Base-by-base conservation (phyloP, 495 filamentous ascomycete species). In the Penicillium roqueforti region DNA sequence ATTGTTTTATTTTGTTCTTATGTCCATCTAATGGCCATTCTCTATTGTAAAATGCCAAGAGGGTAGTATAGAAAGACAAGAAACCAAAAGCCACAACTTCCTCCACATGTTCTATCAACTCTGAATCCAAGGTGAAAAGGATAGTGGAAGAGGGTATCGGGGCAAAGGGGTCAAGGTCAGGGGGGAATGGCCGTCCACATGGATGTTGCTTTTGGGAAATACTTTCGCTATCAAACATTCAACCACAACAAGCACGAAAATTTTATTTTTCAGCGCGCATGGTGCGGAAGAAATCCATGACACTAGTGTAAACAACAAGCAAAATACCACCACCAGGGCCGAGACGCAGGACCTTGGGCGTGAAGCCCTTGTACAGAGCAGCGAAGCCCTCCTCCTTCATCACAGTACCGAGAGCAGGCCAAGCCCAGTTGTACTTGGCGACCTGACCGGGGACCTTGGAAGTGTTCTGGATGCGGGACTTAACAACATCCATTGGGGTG, bases 371-470 rank as follows among this genome's bases (percentile, higher is more conserved):
- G 76, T 98, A 98, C 43, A 98, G 77, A 11, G 93, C 93, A 14
- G 69, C 75, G 64, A 96, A 93, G 10, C 93, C 93, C 67, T 98
- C 93, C 76, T 98, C 93, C 74, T 82, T 90, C 73, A 89, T 84
- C 41, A 98, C 89, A 16, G 87, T 89, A 16, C 78, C 87, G 16
- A 96, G 75, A 38, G 88, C 84, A 31, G 89, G 88, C 80, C 85
- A 95, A 14, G 93, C 95, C 93, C 93, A 98, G 78, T 96, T 96
- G 75, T 98, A 98, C 80, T 97, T 98, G 57, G 87, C 88, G 18
- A 82, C 72, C 45, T 81, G 74, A 16, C 93, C 95, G 40, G 87
- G 68, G 19, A 96, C 76, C 72, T 87, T 91, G 60, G 87, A 76
- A 47, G 79, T 88, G 76, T 97, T 97, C 72, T 98, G 93, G 64